These are phyloP conservation scores for Papiliotrema nemorosa DNA, from an alignment of 1,284 basidiomycete genomes.

Conservation along the genomic window DNA sequence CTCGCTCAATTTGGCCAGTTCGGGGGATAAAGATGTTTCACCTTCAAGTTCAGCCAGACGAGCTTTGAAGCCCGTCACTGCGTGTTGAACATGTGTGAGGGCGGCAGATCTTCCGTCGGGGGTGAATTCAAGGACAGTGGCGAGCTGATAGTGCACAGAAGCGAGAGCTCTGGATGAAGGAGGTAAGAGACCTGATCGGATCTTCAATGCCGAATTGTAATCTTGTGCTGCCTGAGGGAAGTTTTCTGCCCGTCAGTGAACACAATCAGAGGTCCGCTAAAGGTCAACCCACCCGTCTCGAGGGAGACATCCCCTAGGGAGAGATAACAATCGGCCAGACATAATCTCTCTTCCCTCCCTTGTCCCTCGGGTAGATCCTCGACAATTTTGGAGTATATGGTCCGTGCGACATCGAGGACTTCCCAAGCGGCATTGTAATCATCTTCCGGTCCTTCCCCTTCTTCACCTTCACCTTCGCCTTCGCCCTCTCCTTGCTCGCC, in stretches of 20 bases:
- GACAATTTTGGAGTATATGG: constrained; percentile 67
- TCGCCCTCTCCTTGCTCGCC: constrained; percentile 19
- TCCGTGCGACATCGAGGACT: constrained; percentile 78
- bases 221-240: constrained; percentile 85
- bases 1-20: constrained; percentile 37
- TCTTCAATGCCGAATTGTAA: constrained; percentile 66
- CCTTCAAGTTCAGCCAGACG: constrained; percentile 63
- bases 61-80: constrained; percentile 67
- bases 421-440: constrained; percentile 95
- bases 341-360: constrained; percentile 56
- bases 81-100: constrained; percentile 71
- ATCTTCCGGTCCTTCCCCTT: constrained; percentile 65
- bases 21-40: constrained; percentile 46
- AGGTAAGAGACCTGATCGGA: constrained; percentile 70
- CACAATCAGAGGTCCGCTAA: not conserved
- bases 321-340: constrained; percentile 79
- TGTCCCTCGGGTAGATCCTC: constrained; percentile 24
- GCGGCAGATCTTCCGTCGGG: constrained; percentile 73
- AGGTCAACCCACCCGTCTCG: constrained; percentile 73
- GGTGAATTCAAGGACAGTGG: constrained; percentile 81
- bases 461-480: constrained; percentile 45
- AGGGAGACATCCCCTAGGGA: constrained; percentile 80
- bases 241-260: constrained; percentile 61
- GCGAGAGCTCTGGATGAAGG: constrained; percentile 78
- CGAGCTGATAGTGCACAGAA: constrained; percentile 83